Percentiles rank a stretch among this genome's conserved stretches.
phyloP scores from a whole-genome alignment of 1,284 basidiomycete species.

The Sutorius eximius region DNA sequence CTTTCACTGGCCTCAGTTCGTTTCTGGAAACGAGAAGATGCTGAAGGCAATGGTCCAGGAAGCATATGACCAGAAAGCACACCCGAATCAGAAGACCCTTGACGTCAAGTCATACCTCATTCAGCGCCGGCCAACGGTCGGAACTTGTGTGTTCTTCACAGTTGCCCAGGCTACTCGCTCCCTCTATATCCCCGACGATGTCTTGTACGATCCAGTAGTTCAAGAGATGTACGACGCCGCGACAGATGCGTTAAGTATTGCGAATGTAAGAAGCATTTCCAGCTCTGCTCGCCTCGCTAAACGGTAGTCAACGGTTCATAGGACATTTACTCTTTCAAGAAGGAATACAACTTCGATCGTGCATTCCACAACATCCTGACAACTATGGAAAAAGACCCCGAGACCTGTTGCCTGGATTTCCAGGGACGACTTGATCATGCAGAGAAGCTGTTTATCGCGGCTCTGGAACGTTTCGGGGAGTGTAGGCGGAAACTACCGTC shows the following conservation, averaged over 20 bases:
- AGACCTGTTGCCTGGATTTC: constrained; percentile 18
- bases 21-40: background rate
- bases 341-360: background rate
- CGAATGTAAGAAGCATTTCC: background rate
- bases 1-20: background rate
- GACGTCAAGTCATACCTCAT: background rate
- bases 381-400: constrained; percentile 19
- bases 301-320: background rate
- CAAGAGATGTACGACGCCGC: background rate
- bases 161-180: background rate
- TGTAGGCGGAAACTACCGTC: constrained; percentile 7
- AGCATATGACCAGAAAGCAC: background rate
- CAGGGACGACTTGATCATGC: constrained; percentile 20
- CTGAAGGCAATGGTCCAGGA: background rate
- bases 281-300: too few relatives aligned
- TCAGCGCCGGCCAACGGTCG: background rate
- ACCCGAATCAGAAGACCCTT: background rate
- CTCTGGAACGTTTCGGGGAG: constrained; percentile 6
- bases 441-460: constrained; percentile 9
- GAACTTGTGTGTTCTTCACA: background rate
- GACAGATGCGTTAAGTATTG: background rate
- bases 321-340: constrained; percentile 1
- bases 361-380: constrained; percentile 8
- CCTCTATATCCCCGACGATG: background rate
- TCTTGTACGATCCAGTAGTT: background rate